phyloP scores from a whole-genome alignment of 805 yeast genomes.

The Wickerhamomyces bovis region DNA sequence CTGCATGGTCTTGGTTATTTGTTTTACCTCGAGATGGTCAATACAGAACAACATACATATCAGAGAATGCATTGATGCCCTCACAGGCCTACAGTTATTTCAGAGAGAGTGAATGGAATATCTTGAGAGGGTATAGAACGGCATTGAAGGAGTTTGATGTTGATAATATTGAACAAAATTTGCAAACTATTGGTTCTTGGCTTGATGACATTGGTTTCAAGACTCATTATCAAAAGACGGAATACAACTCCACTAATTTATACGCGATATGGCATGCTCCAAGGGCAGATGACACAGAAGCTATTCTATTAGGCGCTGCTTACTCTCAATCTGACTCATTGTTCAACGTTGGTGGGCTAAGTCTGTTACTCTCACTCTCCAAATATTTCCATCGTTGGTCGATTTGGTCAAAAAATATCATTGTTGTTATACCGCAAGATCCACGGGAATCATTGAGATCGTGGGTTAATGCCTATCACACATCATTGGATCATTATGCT shows the following conservation, averaged over 20 bases:
- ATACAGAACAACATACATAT: slow-evolving; percentile 75
- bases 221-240: slow-evolving; percentile 39
- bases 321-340: slow-evolving; percentile 66
- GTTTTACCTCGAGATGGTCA: slow-evolving; percentile 77
- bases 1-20: slow-evolving; percentile 54
- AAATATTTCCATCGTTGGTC: slow-evolving; percentile 81
- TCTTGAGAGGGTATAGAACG: slow-evolving; percentile 73
- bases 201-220: slow-evolving; percentile 67
- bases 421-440: slow-evolving; percentile 76
- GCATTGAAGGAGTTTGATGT: slow-evolving; percentile 32
- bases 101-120: slow-evolving; percentile 92
- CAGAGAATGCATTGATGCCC: slow-evolving; percentile 96
- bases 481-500: slow-evolving; percentile 76
- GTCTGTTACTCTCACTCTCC: slow-evolving; percentile 66
- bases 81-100: slow-evolving; percentile 91
- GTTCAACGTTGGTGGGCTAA: slow-evolving; percentile 73
- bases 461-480: slow-evolving; percentile 95
- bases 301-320: slow-evolving; percentile 86
- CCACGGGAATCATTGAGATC: slow-evolving; percentile 61
- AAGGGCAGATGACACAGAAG: slow-evolving; percentile 93
- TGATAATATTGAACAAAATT: slow-evolving; percentile 32
- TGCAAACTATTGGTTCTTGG: slow-evolving; percentile 45
- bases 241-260: slow-evolving; percentile 41
- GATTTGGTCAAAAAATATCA: slow-evolving; percentile 92
- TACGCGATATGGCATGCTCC: slow-evolving; percentile 90